Conservation (phyloP, 768 basidiomycete genomes). For the Boletus rex-veris region DNA sequence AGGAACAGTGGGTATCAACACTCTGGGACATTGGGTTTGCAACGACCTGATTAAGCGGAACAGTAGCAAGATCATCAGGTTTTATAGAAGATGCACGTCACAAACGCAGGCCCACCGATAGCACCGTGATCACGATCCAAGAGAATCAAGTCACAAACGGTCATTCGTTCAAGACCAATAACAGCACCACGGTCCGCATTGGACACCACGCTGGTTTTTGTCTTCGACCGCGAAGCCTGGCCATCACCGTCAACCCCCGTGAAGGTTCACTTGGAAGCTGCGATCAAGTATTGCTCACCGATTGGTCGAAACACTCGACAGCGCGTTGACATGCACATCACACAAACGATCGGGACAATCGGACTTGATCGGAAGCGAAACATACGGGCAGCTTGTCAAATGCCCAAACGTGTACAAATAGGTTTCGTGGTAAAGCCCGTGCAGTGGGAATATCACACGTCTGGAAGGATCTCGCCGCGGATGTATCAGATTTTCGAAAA, state of each 20-base stretch:
- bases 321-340: neutral
- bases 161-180: neutral
- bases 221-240: too few species aligned
- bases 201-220: neutral
- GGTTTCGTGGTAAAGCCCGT: constrained; percentile 1
- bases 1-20: too few species aligned
- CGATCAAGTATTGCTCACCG: neutral
- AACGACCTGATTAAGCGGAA: too few species aligned
- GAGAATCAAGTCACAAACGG: too few species aligned
- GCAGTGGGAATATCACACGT: neutral
- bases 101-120: too few species aligned
- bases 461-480: neutral
- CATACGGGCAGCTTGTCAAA: neutral
- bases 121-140: too few species aligned
- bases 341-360: neutral
- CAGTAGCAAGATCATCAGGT: too few species aligned
- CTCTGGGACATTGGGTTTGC: too few species aligned
- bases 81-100: too few species aligned
- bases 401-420: neutral
- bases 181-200: neutral
- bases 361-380: neutral
- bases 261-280: neutral
- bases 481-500: neutral
- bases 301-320: neutral
- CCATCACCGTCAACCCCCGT: too few species aligned